These are phyloP conservation scores for Grosmannia clavigera DNA, from an alignment of 2,329 filamentous ascomycete genomes.

Conservation along the genomic window DNA sequence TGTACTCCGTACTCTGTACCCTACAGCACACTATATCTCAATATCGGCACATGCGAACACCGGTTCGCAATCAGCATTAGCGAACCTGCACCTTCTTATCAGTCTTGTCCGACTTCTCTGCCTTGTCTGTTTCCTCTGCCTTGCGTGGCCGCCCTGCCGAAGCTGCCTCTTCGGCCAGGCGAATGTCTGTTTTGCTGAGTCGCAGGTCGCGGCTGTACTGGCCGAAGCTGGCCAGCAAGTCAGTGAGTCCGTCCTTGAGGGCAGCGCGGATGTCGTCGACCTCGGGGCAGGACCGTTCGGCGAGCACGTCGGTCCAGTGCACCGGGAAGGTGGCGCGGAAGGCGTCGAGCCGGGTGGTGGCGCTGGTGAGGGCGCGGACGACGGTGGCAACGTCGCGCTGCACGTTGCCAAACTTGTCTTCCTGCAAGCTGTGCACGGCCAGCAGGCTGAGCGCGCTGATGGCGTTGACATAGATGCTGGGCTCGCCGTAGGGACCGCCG, in stretches of 20 bases:
- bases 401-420: constrained; percentile 81
- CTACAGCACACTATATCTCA: too few species aligned
- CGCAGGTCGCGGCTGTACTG: constrained; percentile 60
- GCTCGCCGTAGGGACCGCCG: constrained; percentile 59
- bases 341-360: constrained; percentile 55
- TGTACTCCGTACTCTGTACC: too few species aligned
- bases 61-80: background rate
- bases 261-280: constrained; percentile 58
- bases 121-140: too few species aligned
- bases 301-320: constrained; percentile 70
- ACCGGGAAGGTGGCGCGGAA: constrained; percentile 48
- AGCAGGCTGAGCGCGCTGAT: constrained; percentile 58
- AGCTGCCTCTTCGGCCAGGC: constrained; percentile 56
- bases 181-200: constrained; percentile 57
- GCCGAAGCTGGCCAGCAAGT: constrained; percentile 60
- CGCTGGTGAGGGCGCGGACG: constrained; percentile 57
- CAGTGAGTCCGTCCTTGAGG: constrained; percentile 51
- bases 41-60: too few species aligned
- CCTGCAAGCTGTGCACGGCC: constrained; percentile 58
- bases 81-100: constrained; percentile 6
- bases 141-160: constrained; percentile 5
- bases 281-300: constrained; percentile 43
- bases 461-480: constrained; percentile 57
- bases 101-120: too few species aligned
- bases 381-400: constrained; percentile 66